Evolutionary conservation across 306 rosid species (phyloP).

Genomic region (Myrica gale): DNA sequence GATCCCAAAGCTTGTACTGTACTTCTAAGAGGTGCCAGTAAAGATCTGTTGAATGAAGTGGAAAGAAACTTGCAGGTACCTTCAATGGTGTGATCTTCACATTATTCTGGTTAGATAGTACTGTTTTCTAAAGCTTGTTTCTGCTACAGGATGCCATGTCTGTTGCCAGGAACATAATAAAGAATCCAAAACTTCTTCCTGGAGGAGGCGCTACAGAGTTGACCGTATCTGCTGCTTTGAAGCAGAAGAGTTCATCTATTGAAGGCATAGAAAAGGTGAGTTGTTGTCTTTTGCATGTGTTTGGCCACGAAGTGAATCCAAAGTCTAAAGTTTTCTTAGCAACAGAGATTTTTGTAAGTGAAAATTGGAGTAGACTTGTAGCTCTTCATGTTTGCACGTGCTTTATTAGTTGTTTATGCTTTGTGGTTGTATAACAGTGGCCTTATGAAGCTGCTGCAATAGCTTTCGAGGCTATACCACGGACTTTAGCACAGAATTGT

Average conservation of each 20-base stretch:
- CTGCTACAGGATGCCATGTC: conserved; percentile 83
- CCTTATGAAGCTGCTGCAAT: conserved; percentile 99
- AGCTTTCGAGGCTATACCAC: conserved; percentile 97
- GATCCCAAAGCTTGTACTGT: conserved; percentile 92
- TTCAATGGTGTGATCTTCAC: neutral
- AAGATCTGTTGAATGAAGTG: conserved; percentile 85
- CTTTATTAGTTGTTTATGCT: conserved; percentile 24
- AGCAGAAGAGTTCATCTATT: conserved; percentile 92
- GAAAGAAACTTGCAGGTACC: conserved; percentile 91
- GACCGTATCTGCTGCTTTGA: conserved; percentile 87
- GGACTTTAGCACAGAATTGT: conserved; percentile 96
- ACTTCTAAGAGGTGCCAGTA: conserved; percentile 84
- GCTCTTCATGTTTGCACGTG: conserved; percentile 3
- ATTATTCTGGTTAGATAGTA: conserved; percentile 1
- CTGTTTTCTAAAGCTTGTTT: conserved; percentile 34
- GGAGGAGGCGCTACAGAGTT: conserved; percentile 98
- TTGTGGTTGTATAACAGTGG: conserved; percentile 59
- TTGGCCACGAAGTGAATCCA: neutral
- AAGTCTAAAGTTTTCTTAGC: neutral
- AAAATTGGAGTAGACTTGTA: conserved; percentile 4
- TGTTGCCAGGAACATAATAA: conserved; percentile 83
- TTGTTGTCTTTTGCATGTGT: neutral
- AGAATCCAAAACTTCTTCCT: conserved; percentile 89
- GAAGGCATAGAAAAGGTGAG: conserved; percentile 95
- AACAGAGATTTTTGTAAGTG: neutral